A percentile compares a stretch with the other conserved stretches of the same genome.
These are phyloP conservation scores for Teratosphaeria destructans DNA, from an alignment of 2,329 filamentous ascomycete species.

Conservation along the genomic window DNA sequence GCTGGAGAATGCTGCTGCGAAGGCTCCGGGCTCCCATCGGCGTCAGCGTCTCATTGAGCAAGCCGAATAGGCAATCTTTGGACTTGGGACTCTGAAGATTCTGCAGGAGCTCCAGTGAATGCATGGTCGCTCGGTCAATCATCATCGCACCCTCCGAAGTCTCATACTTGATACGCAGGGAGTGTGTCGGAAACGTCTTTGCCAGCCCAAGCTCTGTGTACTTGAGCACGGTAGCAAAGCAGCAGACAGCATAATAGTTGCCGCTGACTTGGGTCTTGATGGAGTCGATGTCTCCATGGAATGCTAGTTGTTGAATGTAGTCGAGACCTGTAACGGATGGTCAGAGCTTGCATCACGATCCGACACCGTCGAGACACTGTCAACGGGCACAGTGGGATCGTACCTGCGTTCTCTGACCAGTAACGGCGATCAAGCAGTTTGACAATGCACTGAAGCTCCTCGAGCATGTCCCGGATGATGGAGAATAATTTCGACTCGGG, in stretches of 20 bases:
- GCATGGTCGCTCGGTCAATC: conserved; percentile 82
- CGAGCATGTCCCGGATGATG: conserved; percentile 62
- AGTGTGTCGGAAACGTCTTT: conserved; percentile 63
- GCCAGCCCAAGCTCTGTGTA: conserved; percentile 64
- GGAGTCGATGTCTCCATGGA: conserved; percentile 67
- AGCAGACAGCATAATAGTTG: conserved; percentile 80
- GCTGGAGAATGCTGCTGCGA: conserved; percentile 78
- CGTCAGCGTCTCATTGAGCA: conserved; percentile 76
- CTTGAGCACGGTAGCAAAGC: conserved; percentile 77
- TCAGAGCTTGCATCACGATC: neutral
- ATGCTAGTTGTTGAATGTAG: conserved; percentile 68
- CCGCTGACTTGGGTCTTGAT: conserved; percentile 69
- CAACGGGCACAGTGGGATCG: neutral
- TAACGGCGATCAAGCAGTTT: conserved; percentile 62
- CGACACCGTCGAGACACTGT: neutral
- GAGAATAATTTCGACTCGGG: conserved; percentile 62
- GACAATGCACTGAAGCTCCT: conserved; percentile 46
- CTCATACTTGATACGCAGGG: conserved; percentile 75
- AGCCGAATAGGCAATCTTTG: conserved; percentile 69
- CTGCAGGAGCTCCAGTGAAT: conserved; percentile 80
- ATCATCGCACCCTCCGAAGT: conserved; percentile 90
- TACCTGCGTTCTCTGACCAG: conserved; percentile 61
- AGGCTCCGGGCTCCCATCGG: conserved; percentile 82
- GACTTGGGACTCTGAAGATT: conserved; percentile 71
- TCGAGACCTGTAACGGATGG: conserved; percentile 48